Evolutionary conservation across 139 green algal species (phyloP), one percentile per base, ranked within the genome.

Genomic region (Picochlorum sp.): DNA sequence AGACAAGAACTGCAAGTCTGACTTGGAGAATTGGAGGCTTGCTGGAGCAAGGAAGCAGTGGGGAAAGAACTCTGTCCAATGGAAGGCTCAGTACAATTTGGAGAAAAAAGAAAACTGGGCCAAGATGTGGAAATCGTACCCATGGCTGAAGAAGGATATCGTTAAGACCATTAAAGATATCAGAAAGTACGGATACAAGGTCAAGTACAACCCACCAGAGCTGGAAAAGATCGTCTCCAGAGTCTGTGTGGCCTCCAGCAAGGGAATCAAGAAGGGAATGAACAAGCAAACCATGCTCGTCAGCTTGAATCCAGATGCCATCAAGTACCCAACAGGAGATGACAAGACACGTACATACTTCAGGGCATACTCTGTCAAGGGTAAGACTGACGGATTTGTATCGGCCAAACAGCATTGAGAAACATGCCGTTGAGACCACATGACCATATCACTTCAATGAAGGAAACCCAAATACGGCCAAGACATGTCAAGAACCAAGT

Each of bases 1-100:
- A 21, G 47, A 54, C 47, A 54, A 54, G 47, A 54, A 54, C n/a
- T 54, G 47, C 47, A 54, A 54, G 47, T 54, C 47, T 21, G 47
- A 54, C 47, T 21, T 54, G 47, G 47, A 54, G 47, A 54, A 54
- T 21, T 54, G 47, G 47, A 54, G 47, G 47, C 47, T 54, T 7
- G 47, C 47, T 54, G 47, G 47, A 54, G 47, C 47, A 10, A 54
- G 13, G 47, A 54, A 54, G n/a, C 47, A 54, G 47, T 54, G 47
- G 47, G 47, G n/a, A 20, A 54, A 54, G 47, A 54, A 54, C 16
- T 54, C 47, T 54, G 47, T 54, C 7, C 47, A 54, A 13, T 54
- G n/a, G 18, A 54, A 54, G 47, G 47, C 47, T 20, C 47, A 54
- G 2, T 54, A 54, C 47, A 54, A 54, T 54, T 21, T 54, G 16